Base-by-base conservation (phyloP, 1,284 basidiomycete species). In the Malassezia slooffiae region DNA sequence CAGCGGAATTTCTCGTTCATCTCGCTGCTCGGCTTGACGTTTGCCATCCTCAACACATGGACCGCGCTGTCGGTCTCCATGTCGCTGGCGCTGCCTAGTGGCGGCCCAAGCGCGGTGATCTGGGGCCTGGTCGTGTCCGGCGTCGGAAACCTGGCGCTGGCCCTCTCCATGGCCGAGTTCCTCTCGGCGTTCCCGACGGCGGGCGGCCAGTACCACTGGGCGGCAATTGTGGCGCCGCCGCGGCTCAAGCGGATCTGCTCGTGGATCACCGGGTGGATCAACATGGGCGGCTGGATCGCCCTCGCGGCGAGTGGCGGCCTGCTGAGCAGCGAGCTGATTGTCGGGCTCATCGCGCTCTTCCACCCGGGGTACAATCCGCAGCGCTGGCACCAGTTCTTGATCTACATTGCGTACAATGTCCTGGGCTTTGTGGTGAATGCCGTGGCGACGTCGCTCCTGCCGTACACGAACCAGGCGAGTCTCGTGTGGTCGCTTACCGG, bases 141-240 rank as follows among this genome's bases (percentile, higher is more conserved):
- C 5, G 19, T 43, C 9, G 21, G 33, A 19, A 43, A 43, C 27
- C n/a, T 41, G 9, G 43, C 29, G 20, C 6, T 48, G 8, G n/a
- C 43, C 4, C 13, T 39, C 11, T 39, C 43, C 13, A 23, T 40
- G 17, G 52, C 36, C 34, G 55, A 20, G 50, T 59, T 10, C 19
- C 26, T 43, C 9, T 43, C 41, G 12, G 41, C 41, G 9, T 55
- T 47, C 5, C 60, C 60, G 0, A 57, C 58, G 3, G 47, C 70
- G 0, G 71, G 71, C 1, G 72, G 72, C 3, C 72, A 72, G 37
- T 72, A 72, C 39, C 70, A 73, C 45, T 72, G 70, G 67, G 41
- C 61, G 4, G 69, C 59, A 17, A 52, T 62, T 13, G 57, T 72
- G 1, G 41, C 67, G 4, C 66, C 71, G 9, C 46, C 62, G 2